Evolutionary conservation across 164 flowering plant species (phyloP), one percentile per base, ranked within the genome.

Genomic region (Santalum album): DNA sequence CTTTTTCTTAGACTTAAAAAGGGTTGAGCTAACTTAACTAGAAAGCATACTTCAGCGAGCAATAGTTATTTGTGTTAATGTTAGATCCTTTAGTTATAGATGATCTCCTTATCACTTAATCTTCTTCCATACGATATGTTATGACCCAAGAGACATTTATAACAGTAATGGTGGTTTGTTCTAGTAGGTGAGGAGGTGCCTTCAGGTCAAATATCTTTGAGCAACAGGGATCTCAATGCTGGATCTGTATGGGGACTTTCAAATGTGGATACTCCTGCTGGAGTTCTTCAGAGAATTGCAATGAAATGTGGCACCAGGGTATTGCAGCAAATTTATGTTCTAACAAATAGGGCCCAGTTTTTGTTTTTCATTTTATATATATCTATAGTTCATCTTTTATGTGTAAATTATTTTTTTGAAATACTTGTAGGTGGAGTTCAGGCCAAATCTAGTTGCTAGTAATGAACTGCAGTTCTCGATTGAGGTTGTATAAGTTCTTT

Each of bases 301-400:
- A 58, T 72, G 60, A 89, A 78, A 70, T 82, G 87, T 72, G 90
- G 90, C 61, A 62, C 91, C 35, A 89, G 80, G 97, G 99, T 89
- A 72, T 53, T 7, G 18, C 16, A 29, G 20, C 48, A 18, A 14
- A n/a, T n/a, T n/a, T n/a, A n/a, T n/a, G 3, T 20, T 0, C 32
- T 49, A 46, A 17, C 39, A 14, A 22, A 26, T 48, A n/a, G n/a
- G n/a, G n/a, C n/a, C n/a, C n/a, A n/a, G n/a, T n/a, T n/a, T n/a
- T n/a, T n/a, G n/a, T n/a, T n/a, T n/a, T n/a, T n/a, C n/a, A n/a
- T n/a, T n/a, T n/a, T n/a, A n/a, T n/a, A n/a, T n/a, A n/a, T n/a
- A n/a, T n/a, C n/a, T n/a, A n/a, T n/a, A n/a, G n/a, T n/a, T n/a
- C n/a, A n/a, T n/a, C n/a, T n/a, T n/a, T n/a, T n/a, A n/a, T n/a